These are phyloP conservation scores for Yarrowia sp. DNA, from an alignment of 805 yeast genomes.

Conservation along the genomic window DNA sequence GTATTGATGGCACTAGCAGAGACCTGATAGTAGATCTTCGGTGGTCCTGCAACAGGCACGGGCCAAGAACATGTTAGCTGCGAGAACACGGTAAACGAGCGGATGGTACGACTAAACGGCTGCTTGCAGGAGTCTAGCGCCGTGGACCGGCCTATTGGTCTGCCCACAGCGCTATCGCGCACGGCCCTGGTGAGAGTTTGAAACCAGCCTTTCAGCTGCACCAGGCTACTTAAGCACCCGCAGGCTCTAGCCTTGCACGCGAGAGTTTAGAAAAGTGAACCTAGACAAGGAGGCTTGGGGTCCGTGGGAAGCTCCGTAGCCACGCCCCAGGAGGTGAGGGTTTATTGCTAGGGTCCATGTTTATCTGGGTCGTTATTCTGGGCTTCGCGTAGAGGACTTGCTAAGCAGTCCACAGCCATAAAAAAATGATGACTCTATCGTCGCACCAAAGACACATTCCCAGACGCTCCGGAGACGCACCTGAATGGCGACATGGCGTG, in stretches of 20 bases:
- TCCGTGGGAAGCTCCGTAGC: no score
- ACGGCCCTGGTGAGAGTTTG: slow-evolving; percentile 11
- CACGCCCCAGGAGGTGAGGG: background rate
- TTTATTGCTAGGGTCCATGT: background rate
- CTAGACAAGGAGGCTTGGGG: background rate
- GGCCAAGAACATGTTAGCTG: background rate
- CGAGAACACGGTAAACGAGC: background rate
- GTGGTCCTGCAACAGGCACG: no score
- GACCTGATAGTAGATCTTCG: no score
- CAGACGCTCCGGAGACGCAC: background rate
- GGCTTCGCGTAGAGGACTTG: no score
- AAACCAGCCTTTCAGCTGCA: background rate
- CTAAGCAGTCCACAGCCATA: no score
- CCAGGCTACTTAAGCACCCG: background rate
- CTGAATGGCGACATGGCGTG: background rate
- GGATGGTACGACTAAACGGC: background rate
- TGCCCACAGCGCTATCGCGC: background rate
- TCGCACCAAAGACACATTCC: no score
- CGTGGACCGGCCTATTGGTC: background rate
- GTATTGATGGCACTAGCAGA: no score
- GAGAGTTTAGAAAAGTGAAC: background rate
- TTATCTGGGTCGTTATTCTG: no score
- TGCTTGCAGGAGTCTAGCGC: background rate
- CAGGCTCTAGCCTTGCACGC: background rate
- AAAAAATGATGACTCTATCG: no score